A percentile compares a stretch with the other conserved stretches of the same genome.
These are phyloP conservation scores for Alternaria longipes DNA, from an alignment of 2,329 filamentous ascomycete genomes.

Conservation along the genomic window DNA sequence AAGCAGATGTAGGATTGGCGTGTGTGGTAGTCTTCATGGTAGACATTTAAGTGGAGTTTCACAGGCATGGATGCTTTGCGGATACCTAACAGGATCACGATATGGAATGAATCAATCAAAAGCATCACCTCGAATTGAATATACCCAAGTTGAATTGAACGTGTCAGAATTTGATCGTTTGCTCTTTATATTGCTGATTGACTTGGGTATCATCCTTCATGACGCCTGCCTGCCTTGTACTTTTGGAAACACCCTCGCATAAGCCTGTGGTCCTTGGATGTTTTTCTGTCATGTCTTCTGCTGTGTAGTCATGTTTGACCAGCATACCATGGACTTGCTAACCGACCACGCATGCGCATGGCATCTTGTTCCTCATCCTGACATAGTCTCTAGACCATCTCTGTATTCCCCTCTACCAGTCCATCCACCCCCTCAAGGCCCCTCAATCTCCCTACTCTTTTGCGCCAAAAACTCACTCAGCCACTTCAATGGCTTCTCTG, in stretches of 20 bases:
- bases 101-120: constrained; percentile 50
- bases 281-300: background rate
- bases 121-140: constrained; percentile 42
- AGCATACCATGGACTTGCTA: background rate
- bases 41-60: constrained; percentile 48
- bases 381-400: too few relatives aligned
- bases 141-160: constrained; percentile 27
- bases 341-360: too few relatives aligned
- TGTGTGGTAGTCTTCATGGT: constrained; percentile 33
- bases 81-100: constrained; percentile 47
- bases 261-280: background rate
- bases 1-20: constrained; percentile 49
- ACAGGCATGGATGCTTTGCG: constrained; percentile 49
- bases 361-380: background rate
- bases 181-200: constrained; percentile 17
- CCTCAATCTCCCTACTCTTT: constrained; percentile 60
- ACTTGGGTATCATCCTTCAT: constrained; percentile 31
- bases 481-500: constrained; percentile 61
- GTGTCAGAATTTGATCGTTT: constrained; percentile 14
- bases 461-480: constrained; percentile 58
- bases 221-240: constrained; percentile 10
- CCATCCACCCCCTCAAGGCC: constrained; percentile 26
- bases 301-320: background rate
- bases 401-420: too few relatives aligned
- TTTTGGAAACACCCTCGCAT: constrained; percentile 21